phyloP scores from a whole-genome alignment of 805 yeast genomes.

The Suhomyces tanzawaensis region DNA sequence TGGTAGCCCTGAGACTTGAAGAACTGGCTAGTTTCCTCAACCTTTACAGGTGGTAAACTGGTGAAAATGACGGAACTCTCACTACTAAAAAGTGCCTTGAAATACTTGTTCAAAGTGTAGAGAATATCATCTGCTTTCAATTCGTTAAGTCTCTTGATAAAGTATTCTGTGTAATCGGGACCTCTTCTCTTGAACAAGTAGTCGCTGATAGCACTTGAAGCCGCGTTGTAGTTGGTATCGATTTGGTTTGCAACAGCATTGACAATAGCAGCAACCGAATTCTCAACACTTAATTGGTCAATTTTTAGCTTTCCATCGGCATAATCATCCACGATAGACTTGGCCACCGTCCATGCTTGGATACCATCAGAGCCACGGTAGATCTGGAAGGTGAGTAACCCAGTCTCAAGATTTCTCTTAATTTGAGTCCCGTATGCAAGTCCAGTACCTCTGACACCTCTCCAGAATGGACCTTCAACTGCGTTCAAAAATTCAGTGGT shows the following conservation, averaged over 20 bases:
- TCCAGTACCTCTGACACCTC: constrained; percentile 92
- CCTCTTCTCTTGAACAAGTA: constrained; percentile 69
- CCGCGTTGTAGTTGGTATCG: constrained; percentile 63
- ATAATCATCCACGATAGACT: constrained; percentile 58
- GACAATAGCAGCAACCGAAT: constrained; percentile 75
- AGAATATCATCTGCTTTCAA: constrained; percentile 55
- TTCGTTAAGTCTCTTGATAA: constrained; percentile 51
- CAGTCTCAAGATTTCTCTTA: constrained; percentile 58
- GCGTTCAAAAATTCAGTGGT: constrained; percentile 76
- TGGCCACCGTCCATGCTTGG: constrained; percentile 62
- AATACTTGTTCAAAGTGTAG: constrained; percentile 52
- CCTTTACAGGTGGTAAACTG: constrained; percentile 70
- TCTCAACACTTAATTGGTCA: constrained; percentile 60
- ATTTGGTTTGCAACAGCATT: constrained; percentile 67
- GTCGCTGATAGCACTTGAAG: constrained; percentile 63
- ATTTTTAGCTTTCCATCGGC: constrained; percentile 53
- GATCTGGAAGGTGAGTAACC: constrained; percentile 62
- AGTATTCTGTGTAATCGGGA: constrained; percentile 53
- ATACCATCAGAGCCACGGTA: constrained; percentile 83
- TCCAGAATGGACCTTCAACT: constrained; percentile 97
- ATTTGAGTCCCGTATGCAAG: constrained; percentile 85
- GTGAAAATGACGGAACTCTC: constrained; percentile 58
- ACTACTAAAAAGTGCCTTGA: constrained; percentile 62
- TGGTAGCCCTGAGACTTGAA: constrained; percentile 58
- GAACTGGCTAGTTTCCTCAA: constrained; percentile 43